Evolutionary conservation across 192 early-diverging fungal species (phyloP).

Genomic region (Coemansia sp.): DNA sequence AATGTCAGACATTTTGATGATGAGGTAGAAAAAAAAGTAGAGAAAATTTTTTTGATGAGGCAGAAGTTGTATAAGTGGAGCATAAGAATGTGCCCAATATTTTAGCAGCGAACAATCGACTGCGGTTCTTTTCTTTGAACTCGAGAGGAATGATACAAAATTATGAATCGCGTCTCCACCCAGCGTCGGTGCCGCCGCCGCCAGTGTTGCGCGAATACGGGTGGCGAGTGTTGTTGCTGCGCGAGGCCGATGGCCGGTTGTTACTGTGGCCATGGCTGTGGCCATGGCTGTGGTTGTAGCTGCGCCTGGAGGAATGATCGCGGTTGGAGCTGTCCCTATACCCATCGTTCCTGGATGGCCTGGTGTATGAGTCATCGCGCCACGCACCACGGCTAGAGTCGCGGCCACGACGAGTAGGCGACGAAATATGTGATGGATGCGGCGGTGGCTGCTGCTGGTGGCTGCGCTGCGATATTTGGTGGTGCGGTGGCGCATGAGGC

Average conservation of each 20-base stretch:
- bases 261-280: not conserved
- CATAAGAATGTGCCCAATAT: too few species aligned
- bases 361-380: slow-evolving; percentile 26
- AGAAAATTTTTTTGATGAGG: slow-evolving; percentile 1
- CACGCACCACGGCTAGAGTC: slow-evolving; percentile 6
- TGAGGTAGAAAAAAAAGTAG: not conserved
- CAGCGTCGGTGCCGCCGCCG: slow-evolving; percentile 4
- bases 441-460: not conserved
- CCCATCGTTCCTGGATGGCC: slow-evolving; percentile 19
- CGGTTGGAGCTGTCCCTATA: not conserved
- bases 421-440: not conserved
- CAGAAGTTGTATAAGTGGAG: too few species aligned
- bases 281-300: not conserved
- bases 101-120: slow-evolving; percentile 2
- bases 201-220: slow-evolving; percentile 24
- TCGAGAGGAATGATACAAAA: not conserved
- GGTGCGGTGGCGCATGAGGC: slow-evolving; percentile 8
- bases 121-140: too few species aligned
- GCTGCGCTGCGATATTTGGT: slow-evolving; percentile 11
- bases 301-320: slow-evolving; percentile 3
- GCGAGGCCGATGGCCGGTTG: not conserved
- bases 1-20: slow-evolving; percentile 25
- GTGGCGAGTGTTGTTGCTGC: slow-evolving; percentile 30
- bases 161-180: slow-evolving; percentile 19
- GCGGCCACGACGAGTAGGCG: not conserved